These are phyloP conservation scores for Ettlia oleoabundans DNA, from an alignment of 139 green algal species.

Conservation along the genomic window DNA sequence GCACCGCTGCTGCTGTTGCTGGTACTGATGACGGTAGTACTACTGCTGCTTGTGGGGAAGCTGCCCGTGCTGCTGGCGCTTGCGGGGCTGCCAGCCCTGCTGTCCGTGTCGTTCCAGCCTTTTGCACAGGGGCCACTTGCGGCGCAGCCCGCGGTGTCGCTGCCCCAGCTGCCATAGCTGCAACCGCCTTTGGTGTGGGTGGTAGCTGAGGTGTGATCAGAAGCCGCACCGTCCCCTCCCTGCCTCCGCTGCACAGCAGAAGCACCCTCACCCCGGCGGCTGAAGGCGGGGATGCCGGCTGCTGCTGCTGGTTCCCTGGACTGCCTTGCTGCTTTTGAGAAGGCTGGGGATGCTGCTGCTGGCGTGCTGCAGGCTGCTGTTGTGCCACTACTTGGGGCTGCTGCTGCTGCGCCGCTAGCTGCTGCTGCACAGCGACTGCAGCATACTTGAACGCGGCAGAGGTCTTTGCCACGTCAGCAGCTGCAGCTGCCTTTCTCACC, in stretches of 20 bases:
- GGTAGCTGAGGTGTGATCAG: constrained; percentile 3
- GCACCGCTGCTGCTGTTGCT: too few relatives aligned
- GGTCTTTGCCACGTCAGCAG: neutral
- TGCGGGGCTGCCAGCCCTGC: too few relatives aligned
- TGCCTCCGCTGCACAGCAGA: neutral
- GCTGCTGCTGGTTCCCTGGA: neutral
- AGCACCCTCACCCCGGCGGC: neutral
- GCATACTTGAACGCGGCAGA: constrained; percentile 12
- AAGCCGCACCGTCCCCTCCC: neutral
- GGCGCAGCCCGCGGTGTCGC: neutral
- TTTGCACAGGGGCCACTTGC: too few relatives aligned
- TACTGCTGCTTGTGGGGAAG: too few relatives aligned
- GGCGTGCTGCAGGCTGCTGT: neutral
- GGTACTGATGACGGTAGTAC: too few relatives aligned
- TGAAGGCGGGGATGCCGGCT: neutral
- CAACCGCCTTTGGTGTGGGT: neutral
- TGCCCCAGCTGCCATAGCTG: neutral
- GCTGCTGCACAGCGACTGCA: constrained; percentile 1
- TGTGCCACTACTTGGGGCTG: too few relatives aligned
- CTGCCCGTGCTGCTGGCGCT: too few relatives aligned
- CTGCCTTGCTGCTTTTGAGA: too few relatives aligned
- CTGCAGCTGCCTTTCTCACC: neutral
- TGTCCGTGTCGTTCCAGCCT: too few relatives aligned
- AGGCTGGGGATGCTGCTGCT: neutral
- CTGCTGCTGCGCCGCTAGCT: neutral